Evolutionary conservation across 2,329 filamentous ascomycete genomes (phyloP), one percentile per base, ranked within the genome.

Genomic region (Waltergamsia citrina): DNA sequence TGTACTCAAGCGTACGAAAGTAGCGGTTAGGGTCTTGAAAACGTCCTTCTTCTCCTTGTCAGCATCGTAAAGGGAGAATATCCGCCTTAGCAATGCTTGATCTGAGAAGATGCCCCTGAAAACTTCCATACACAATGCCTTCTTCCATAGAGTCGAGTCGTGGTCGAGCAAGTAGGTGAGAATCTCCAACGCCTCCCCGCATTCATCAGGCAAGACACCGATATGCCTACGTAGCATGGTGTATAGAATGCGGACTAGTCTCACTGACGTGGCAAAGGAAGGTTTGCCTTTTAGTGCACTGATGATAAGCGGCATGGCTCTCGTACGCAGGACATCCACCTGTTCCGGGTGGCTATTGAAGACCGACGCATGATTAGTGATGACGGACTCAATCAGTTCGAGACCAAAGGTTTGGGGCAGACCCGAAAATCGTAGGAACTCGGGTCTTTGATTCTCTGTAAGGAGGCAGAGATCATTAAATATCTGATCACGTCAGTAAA

Each of bases 381-480:
- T 64, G 34, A 94, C 78, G 1, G 86, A 90, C 57, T 95, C 88
- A 46, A 98, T 86, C 35, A 96, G 69, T 52, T 98, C 92, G 2
- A 98, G 63, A 6, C 87, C 85, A 46, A 94, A 92, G 1, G 84
- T 81, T 46, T 86, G 78, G 0, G 85, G 78, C 8, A 96, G 68
- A 4, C 76, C 75, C 10, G 83, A 78, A 47, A 92, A 84, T 21
- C 78, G 78, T 25, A 98, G 69, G 48, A 88, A 94, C 42, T 85
- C 78, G 4, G 88, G 79, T 26, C 80, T 78, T 46, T 92, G 82
- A 22, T 84, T 84, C 53, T 94, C 86, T 0, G 87, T 85, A 46
- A 94, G 67, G 31, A 94, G 71, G 46, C 87, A 94, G 7, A 98
- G 70, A 50, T 98, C 92, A 48, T 87, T 82, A 52, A 98, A 85